Base-by-base conservation (phyloP, 1,139 yeast species). In the Yamadazyma buinensis region DNA sequence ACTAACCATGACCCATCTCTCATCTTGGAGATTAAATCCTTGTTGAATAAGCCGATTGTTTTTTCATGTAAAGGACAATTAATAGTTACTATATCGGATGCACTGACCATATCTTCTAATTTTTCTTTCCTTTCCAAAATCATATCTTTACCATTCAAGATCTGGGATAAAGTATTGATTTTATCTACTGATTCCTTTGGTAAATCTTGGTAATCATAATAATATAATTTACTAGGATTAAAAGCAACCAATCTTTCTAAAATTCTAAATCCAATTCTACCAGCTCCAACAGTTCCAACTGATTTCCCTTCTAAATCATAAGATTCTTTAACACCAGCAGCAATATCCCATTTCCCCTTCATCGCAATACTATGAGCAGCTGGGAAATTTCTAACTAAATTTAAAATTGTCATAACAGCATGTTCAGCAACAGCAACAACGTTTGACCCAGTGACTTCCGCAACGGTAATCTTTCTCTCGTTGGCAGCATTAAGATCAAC, bases 401-500 rank as follows among this genome's bases (percentile, higher is more conserved):
- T 72, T 50, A 84, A 67, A 49, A 84, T 84, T 33, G 86, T 79
- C 84, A 84, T 77, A 33, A 84, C 57, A 29, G 76, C 92, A 51
- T 84, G 94, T 59, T 84, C 95, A 7, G 94, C 92, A 29, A 84
- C 94, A 4, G 90, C 80, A 17, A 72, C 75, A 32, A 84, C 90
- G 53, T 84, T 84, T 35, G 90, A 80, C 5, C 94, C 92, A 23
- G 95, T 84, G 36, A 84, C 94, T 61, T 84, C 94, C 34, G 79
- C 65, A 15, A 84, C 94, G 13, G 84, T 72, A 50, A 84, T 75
- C 31, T 67, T 70, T 35, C 59, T 55, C 50, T 76, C 75, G 55
- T 82, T 81, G 46, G 88, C 87, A 46, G 85, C 85, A 46, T 72
- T 71, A 51, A 84, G 69, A 51, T 84, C 94, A 44, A 84, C 68